Percentiles rank a stretch among this genome's conserved stretches.
phyloP scores from a whole-genome alignment of 805 yeast species.

The Kluyveromyces siamensis region DNA sequence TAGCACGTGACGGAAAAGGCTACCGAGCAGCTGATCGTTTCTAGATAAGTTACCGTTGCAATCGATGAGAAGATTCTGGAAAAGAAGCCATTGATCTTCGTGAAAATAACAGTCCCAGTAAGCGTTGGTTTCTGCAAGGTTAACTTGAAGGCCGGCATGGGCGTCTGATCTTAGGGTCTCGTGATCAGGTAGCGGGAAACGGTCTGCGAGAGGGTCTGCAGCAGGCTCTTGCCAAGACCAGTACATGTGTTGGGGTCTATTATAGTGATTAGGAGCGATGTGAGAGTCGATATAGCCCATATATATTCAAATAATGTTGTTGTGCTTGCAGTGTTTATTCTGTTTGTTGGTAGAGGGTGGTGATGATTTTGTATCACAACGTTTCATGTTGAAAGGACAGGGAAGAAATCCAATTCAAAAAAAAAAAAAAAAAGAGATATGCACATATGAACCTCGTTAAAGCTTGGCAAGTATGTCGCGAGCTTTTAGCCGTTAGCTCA shows the following conservation, averaged over 20 bases:
- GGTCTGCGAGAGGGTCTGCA: background rate
- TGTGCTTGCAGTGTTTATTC: background rate
- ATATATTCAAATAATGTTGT: background rate
- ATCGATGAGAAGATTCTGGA: constrained; percentile 2
- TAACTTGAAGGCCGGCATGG: constrained; percentile 3
- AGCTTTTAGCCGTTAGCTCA: too few species aligned
- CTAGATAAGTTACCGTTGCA: constrained; percentile 1
- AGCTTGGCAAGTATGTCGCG: too few species aligned
- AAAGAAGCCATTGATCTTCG: constrained; percentile 2
- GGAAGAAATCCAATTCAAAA: too few species aligned
- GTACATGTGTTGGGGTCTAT: constrained; percentile 1
- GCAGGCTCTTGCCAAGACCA: constrained; percentile 2
- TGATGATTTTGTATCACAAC: too few species aligned
- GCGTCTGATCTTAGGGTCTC: constrained; percentile 3
- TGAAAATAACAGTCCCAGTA: constrained; percentile 3
- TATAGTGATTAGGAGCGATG: background rate
- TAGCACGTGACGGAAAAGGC: constrained; percentile 2
- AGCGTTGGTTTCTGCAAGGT: background rate
- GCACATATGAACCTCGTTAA: too few species aligned
- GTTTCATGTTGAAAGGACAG: too few species aligned
- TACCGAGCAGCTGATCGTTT: background rate
- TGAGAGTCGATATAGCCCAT: constrained; percentile 1
- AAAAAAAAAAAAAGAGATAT: too few species aligned
- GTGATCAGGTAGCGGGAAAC: constrained; percentile 1
- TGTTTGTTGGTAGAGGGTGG: background rate